Percentiles rank a stretch among this genome's conserved stretches.
Conservation (phyloP, 306 rosid genomes). For the Mucuna pruriens region DNA sequence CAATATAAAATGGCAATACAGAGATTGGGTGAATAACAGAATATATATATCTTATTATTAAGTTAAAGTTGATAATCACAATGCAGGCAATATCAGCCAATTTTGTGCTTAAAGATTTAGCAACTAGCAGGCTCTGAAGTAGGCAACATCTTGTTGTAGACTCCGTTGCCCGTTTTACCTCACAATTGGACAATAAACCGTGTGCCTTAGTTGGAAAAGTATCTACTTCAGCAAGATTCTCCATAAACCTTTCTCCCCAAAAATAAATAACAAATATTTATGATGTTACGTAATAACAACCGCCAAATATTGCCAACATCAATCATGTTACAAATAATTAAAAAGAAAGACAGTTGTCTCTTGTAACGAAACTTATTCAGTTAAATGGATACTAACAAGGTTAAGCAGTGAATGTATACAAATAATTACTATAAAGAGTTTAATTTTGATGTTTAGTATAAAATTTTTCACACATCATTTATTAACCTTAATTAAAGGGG, state of each 20-base stretch:
- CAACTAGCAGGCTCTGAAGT: constrained; percentile 9
- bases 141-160: constrained; percentile 37
- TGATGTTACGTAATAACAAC: constrained; percentile 14
- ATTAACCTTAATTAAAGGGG: background rate
- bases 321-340: constrained; percentile 1
- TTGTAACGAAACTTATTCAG: background rate
- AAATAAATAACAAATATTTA: background rate
- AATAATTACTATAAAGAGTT: background rate
- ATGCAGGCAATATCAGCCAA: constrained; percentile 23
- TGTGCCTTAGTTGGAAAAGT: constrained; percentile 40
- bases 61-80: constrained; percentile 37
- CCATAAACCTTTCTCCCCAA: constrained; percentile 5
- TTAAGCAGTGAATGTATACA: background rate
- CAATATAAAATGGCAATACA: constrained; percentile 29
- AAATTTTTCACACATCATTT: background rate
- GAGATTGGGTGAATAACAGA: constrained; percentile 30
- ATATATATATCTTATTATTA: constrained; percentile 17
- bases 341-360: background rate
- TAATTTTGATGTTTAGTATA: background rate
- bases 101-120: constrained; percentile 19
- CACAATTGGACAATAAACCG: constrained; percentile 49
- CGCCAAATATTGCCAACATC: constrained; percentile 29
- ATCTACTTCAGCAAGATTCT: constrained; percentile 46
- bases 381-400: background rate
- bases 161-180: constrained; percentile 41